A percentile compares a stretch with the other conserved stretches of the same genome.
phyloP scores from a whole-genome alignment of 2,329 filamentous ascomycete species.

The Paecilomyces sp. region DNA sequence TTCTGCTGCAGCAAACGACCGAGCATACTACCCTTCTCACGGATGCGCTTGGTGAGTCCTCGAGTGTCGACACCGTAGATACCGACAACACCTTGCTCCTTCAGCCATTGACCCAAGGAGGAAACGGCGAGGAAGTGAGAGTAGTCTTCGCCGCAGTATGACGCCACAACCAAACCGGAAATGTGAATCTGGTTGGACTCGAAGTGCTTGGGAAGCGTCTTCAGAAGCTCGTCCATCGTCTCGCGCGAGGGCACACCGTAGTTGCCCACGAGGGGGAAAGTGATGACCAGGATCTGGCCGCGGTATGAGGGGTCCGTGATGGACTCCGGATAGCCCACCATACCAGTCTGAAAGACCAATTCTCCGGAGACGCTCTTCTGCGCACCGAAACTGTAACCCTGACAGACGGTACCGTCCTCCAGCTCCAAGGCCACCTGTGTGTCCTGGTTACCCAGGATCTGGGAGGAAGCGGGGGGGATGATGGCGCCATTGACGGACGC shows the following conservation, averaged over 20 bases:
- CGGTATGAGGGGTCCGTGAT: slow-evolving; percentile 83
- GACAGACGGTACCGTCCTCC: slow-evolving; percentile 82
- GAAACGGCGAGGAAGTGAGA: slow-evolving; percentile 89
- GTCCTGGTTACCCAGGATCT: slow-evolving; percentile 46
- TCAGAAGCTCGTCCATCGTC: slow-evolving; percentile 73
- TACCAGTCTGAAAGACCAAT: slow-evolving; percentile 98
- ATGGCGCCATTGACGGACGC: slow-evolving; percentile 25
- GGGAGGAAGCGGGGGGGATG: slow-evolving; percentile 55
- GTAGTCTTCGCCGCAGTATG: slow-evolving; percentile 90
- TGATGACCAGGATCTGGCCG: slow-evolving; percentile 93
- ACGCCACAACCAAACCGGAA: slow-evolving; percentile 80
- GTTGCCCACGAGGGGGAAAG: slow-evolving; percentile 92
- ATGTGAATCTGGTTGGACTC: slow-evolving; percentile 91
- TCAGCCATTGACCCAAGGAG: slow-evolving; percentile 89
- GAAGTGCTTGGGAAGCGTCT: slow-evolving; percentile 84
- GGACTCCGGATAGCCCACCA: slow-evolving; percentile 97
- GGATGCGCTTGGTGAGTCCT: slow-evolving; percentile 87
- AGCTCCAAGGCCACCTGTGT: slow-evolving; percentile 81
- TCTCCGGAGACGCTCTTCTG: slow-evolving; percentile 92
- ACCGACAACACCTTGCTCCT: slow-evolving; percentile 88
- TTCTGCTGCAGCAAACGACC: slow-evolving; percentile 79
- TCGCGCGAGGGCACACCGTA: slow-evolving; percentile 92
- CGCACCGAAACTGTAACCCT: slow-evolving; percentile 94
- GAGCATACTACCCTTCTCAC: slow-evolving; percentile 92
- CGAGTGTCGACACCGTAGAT: slow-evolving; percentile 94